Percentiles rank a stretch among this genome's conserved stretches.
phyloP scores from a whole-genome alignment of 345 rosid species.

The Populus deltoides region DNA sequence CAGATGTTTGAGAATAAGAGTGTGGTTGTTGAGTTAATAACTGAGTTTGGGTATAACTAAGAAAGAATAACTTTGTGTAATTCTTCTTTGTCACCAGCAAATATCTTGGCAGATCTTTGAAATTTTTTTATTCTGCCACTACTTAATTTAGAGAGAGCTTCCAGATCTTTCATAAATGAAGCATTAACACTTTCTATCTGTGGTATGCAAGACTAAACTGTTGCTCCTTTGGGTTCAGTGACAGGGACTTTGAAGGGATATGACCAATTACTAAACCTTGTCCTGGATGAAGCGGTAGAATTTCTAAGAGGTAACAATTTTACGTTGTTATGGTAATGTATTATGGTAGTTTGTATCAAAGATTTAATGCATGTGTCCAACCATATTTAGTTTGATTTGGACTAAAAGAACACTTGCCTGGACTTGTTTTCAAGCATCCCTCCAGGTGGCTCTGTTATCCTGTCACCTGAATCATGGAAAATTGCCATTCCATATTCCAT shows the following conservation, averaged over 20 bases:
- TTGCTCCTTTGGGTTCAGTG: conserved; percentile 41
- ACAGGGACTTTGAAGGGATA: conserved; percentile 94
- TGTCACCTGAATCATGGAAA: not conserved
- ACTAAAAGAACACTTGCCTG: not conserved
- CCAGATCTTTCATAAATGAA: not conserved
- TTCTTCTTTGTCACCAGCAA: not conserved
- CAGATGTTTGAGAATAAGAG: not conserved
- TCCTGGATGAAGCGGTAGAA: conserved; percentile 85
- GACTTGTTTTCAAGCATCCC: not conserved
- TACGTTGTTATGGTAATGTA: not conserved
- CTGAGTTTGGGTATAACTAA: not conserved
- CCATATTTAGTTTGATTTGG: not conserved
- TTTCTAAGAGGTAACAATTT: conserved; percentile 67
- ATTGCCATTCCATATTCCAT: not conserved
- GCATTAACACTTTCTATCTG: not conserved
- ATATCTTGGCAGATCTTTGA: not conserved
- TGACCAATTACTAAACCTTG: conserved; percentile 91
- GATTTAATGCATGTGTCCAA: not conserved
- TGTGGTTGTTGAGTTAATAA: not conserved
- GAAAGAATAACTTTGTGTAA: not conserved
- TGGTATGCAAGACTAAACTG: not conserved
- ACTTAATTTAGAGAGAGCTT: not conserved
- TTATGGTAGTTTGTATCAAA: not conserved
- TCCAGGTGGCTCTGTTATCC: not conserved
- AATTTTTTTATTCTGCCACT: not conserved